Evolutionary conservation across 2,329 filamentous ascomycete genomes (phyloP).

Genomic region (Alternaria panax): DNA sequence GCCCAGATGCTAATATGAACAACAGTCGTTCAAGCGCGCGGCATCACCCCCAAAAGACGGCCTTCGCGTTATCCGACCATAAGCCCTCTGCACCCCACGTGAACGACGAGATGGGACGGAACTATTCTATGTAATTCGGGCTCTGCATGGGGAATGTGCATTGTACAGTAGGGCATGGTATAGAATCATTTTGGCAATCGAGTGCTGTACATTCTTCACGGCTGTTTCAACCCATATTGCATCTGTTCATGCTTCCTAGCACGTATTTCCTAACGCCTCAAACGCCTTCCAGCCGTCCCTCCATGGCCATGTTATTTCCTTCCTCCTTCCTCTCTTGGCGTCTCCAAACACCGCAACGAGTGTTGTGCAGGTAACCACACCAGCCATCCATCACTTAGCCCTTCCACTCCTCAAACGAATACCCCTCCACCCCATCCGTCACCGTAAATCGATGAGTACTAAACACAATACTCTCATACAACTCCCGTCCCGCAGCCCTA

Average conservation of each 20-base stretch:
- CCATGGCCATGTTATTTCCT: background rate
- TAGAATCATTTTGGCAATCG: slow-evolving; percentile 42
- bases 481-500: slow-evolving; percentile 55
- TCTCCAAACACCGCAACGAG: background rate
- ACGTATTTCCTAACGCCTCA: background rate
- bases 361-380: background rate
- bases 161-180: slow-evolving; percentile 48
- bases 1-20: slow-evolving; percentile 9
- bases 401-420: slow-evolving; percentile 54
- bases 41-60: slow-evolving; percentile 58
- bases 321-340: background rate
- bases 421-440: slow-evolving; percentile 68
- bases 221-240: background rate
- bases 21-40: slow-evolving; percentile 61
- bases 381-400: slow-evolving; percentile 7
- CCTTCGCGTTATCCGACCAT: slow-evolving; percentile 57
- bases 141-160: slow-evolving; percentile 30
- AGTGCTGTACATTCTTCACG: slow-evolving; percentile 33
- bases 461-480: slow-evolving; percentile 56
- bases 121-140: slow-evolving; percentile 25
- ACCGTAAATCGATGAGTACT: slow-evolving; percentile 64
- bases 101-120: slow-evolving; percentile 8
- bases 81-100: slow-evolving; percentile 15
- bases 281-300: background rate
- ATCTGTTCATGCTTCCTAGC: background rate